phyloP scores from a whole-genome alignment of 495 filamentous ascomycete genomes.

The Talaromyces nanjingensis region DNA sequence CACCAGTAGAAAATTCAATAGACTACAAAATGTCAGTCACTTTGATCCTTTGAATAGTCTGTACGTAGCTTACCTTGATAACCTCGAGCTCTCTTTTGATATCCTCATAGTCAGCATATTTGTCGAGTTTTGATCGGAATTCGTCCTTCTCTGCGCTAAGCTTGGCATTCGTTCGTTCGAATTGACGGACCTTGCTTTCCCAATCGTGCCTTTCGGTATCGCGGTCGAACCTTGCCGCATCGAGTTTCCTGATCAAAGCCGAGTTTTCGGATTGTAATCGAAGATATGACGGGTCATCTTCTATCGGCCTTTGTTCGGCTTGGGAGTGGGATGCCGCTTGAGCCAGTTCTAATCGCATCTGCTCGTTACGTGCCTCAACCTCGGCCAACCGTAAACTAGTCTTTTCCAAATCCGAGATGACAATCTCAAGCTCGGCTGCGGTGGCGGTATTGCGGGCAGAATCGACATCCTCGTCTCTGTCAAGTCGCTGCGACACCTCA shows the following conservation, averaged over 20 bases:
- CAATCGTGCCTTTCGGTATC: conserved; percentile 67
- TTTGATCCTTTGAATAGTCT: background rate
- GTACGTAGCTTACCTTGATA: conserved; percentile 54
- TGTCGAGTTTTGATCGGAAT: conserved; percentile 72
- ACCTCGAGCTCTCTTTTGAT: conserved; percentile 94
- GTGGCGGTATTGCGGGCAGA: conserved; percentile 53
- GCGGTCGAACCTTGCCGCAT: conserved; percentile 72
- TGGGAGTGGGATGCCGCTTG: conserved; percentile 74
- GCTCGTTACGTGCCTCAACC: conserved; percentile 90
- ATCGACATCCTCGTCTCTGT: conserved; percentile 59
- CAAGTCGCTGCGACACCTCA: conserved; percentile 89
- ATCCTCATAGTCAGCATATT: conserved; percentile 92
- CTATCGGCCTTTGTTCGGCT: conserved; percentile 49
- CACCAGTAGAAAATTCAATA: conserved; percentile 88
- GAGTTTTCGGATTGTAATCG: conserved; percentile 89
- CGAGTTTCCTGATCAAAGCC: conserved; percentile 76
- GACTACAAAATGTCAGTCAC: conserved; percentile 42
- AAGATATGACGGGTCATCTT: conserved; percentile 85
- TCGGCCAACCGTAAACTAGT: conserved; percentile 83
- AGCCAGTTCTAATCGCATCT: conserved; percentile 81
- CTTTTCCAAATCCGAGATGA: conserved; percentile 83
- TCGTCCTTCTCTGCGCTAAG: conserved; percentile 67
- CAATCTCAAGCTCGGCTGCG: conserved; percentile 88
- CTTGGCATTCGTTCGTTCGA: conserved; percentile 35
- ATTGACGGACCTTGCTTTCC: conserved; percentile 57